Percentiles rank a stretch among this genome's conserved stretches.
These are phyloP conservation scores for Globisporangium irregulare DNA, from an alignment of 352 stramenopile genomes.

Conservation along the genomic window DNA sequence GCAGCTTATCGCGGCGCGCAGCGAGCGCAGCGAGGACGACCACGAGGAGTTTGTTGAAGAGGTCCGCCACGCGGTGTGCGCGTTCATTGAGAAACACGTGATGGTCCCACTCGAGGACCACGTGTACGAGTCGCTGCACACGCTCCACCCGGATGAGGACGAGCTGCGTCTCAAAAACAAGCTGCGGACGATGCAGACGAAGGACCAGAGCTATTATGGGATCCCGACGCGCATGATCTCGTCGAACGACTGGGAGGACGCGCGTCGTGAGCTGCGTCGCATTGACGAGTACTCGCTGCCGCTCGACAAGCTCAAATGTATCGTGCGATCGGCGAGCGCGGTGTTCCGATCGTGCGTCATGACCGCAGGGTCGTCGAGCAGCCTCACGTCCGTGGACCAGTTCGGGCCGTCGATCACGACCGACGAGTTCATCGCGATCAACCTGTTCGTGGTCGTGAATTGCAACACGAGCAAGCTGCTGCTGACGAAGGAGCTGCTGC, in stretches of 20 bases:
- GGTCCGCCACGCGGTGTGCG: conserved; percentile 49
- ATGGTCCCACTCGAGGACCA: conserved; percentile 61
- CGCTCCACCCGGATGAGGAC: conserved; percentile 44
- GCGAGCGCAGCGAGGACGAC: conserved; percentile 37
- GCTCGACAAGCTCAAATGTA: conserved; percentile 72
- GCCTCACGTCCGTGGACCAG: conserved; percentile 36
- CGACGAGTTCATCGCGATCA: conserved; percentile 64
- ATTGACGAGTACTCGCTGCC: conserved; percentile 60
- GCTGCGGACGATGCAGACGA: conserved; percentile 52
- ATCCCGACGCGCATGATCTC: conserved; percentile 46
- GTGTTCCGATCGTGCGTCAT: conserved; percentile 39
- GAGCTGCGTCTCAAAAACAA: conserved; percentile 45
- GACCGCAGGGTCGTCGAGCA: conserved; percentile 29
- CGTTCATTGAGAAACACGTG: conserved; percentile 47
- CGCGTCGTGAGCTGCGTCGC: conserved; percentile 43
- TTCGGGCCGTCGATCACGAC: conserved; percentile 47
- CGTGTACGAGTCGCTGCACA: conserved; percentile 52
- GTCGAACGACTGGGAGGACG: conserved; percentile 52
- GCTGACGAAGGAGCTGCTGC: conserved; percentile 51
- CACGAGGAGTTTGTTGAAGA: conserved; percentile 65
- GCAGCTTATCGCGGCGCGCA: conserved; percentile 29
- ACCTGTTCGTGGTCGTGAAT: conserved; percentile 55
- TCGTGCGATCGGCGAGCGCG: conserved; percentile 49
- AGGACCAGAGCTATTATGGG: conserved; percentile 53
- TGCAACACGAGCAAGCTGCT: conserved; percentile 45